Percentiles rank a stretch among this genome's conserved stretches.
Conservation (phyloP, 306 rosid genomes). For the Notholithocarpus densiflorus region DNA sequence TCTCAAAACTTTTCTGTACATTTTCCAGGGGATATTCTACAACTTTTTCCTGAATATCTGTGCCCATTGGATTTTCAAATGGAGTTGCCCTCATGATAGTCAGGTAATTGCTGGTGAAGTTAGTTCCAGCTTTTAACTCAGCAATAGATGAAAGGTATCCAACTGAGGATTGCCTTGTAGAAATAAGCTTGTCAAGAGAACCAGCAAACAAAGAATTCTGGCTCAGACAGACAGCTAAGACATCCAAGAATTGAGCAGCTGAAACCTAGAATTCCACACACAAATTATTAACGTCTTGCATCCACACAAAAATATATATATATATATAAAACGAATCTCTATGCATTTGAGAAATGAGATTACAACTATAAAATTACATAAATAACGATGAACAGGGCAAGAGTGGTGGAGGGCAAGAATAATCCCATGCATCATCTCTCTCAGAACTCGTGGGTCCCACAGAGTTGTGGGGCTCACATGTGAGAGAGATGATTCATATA, state of each 20-base stretch:
- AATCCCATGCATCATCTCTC: too few species aligned
- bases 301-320: not conserved
- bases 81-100: slow-evolving; percentile 35
- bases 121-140: slow-evolving; percentile 71
- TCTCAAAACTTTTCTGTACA: slow-evolving; percentile 42
- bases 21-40: slow-evolving; percentile 25
- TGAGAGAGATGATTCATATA: too few species aligned
- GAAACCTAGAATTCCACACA: slow-evolving; percentile 53
- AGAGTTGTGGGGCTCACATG: too few species aligned
- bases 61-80: slow-evolving; percentile 37
- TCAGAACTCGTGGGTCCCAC: too few species aligned
- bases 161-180: slow-evolving; percentile 55
- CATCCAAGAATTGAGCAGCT: slow-evolving; percentile 75
- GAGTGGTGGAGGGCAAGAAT: not conserved
- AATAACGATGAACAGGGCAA: not conserved
- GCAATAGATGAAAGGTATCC: slow-evolving; percentile 75
- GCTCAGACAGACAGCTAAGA: slow-evolving; percentile 68
- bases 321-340: not conserved
- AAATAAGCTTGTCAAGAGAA: slow-evolving; percentile 61
- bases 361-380: not conserved
- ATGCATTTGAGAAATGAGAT: not conserved
- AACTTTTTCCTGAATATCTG: slow-evolving; percentile 42
- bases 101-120: slow-evolving; percentile 35
- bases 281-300: slow-evolving; percentile 14
- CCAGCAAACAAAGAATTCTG: slow-evolving; percentile 79